Conservation (phyloP, 441 rosid genomes). For the Bruguiera hainesii region DNA sequence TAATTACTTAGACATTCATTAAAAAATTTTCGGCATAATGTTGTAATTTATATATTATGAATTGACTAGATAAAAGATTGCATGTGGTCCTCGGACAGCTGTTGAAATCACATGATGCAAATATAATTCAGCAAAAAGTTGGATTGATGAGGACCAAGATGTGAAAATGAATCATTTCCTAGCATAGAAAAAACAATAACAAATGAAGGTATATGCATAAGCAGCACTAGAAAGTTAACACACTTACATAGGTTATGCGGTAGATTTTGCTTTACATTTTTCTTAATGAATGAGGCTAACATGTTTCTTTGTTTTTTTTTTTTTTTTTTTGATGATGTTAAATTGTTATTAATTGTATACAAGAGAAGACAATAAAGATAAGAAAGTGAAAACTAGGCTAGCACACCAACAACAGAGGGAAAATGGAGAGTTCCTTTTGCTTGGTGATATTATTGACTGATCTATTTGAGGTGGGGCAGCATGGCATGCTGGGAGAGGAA, state of each 20-base stretch:
- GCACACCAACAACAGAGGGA: background rate
- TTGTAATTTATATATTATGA: too few relatives aligned
- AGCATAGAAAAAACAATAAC: background rate
- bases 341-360: too few relatives aligned
- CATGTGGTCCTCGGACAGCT: slow-evolving; percentile 11
- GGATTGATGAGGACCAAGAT: slow-evolving; percentile 6
- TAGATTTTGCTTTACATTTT: too few relatives aligned
- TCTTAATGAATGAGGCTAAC: too few relatives aligned
- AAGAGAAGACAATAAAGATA: too few relatives aligned
- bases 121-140: background rate
- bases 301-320: too few relatives aligned
- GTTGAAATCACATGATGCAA: slow-evolving; percentile 15
- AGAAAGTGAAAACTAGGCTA: too few relatives aligned
- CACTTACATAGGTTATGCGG: too few relatives aligned
- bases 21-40: too few relatives aligned
- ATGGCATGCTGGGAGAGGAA: slow-evolving; percentile 6
- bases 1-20: too few relatives aligned
- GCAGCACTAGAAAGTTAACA: background rate
- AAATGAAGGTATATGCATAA: background rate
- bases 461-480: slow-evolving; percentile 38
- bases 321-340: too few relatives aligned
- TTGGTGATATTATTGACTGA: slow-evolving; percentile 31
- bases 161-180: slow-evolving; percentile 13
- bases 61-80: background rate
- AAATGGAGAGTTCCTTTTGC: background rate